These are phyloP conservation scores for Aureobasidium lini DNA, from an alignment of 2,329 filamentous ascomycete species.

Conservation along the genomic window DNA sequence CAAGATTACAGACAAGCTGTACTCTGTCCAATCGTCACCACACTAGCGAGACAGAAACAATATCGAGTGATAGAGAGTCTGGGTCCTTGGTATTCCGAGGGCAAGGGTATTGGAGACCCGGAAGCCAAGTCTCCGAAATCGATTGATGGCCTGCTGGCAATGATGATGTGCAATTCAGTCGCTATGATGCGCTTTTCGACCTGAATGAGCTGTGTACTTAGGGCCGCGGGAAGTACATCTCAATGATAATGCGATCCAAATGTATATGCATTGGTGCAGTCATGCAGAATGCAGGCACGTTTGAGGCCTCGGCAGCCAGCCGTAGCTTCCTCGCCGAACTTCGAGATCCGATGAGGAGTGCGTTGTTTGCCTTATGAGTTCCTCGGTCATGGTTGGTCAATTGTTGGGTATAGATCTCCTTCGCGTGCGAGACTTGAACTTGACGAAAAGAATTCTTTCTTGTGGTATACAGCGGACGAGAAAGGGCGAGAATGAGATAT, in stretches of 20 bases:
- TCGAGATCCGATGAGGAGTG: neutral
- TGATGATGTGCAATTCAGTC: too few species aligned
- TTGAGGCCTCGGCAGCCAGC: neutral
- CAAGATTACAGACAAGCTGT: too few species aligned
- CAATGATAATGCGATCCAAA: too few species aligned
- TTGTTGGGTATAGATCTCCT: neutral
- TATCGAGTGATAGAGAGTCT: too few species aligned
- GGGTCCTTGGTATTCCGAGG: too few species aligned
- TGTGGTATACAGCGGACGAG: neutral
- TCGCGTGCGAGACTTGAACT: neutral
- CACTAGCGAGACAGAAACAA: too few species aligned
- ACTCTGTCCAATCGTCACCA: too few species aligned
- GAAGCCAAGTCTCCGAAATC: neutral
- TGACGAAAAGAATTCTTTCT: neutral
- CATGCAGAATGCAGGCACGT: neutral
- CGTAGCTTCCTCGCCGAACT: neutral
- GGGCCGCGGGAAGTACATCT: neutral
- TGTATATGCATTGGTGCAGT: neutral
- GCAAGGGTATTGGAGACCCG: neutral
- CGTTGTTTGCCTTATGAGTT: too few species aligned
- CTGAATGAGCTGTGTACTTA: neutral
- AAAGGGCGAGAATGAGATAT: neutral
- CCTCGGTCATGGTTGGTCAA: too few species aligned
- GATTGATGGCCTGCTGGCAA: neutral
- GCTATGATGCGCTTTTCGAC: neutral